Conservation (phyloP, 192 early-diverging fungal species). For the Mortierella antarctica region DNA sequence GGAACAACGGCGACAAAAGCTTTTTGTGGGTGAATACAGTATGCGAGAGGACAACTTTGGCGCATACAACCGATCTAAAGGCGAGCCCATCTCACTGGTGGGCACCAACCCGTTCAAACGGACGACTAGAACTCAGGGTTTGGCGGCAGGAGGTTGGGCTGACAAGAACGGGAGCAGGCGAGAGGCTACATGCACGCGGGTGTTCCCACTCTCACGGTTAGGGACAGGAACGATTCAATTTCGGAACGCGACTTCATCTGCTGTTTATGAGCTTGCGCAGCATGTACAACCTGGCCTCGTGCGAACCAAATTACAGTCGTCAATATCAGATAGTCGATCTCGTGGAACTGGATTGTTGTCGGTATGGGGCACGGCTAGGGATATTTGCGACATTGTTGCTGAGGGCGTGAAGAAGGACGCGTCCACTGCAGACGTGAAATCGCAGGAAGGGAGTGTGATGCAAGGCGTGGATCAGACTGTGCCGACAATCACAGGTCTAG, state of each 20-base stretch:
- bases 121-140: slow-evolving; percentile 20
- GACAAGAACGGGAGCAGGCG: neutral
- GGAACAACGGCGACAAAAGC: slow-evolving; percentile 36
- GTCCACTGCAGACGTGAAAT: neutral
- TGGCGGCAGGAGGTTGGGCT: slow-evolving; percentile 38
- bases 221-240: slow-evolving; percentile 7
- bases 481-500: slow-evolving; percentile 16
- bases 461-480: neutral
- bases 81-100: slow-evolving; percentile 17
- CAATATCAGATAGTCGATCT: neutral
- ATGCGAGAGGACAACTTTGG: slow-evolving; percentile 6
- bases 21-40: slow-evolving; percentile 48
- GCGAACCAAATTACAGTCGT: slow-evolving; percentile 13
- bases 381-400: slow-evolving; percentile 18
- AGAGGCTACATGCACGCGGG: slow-evolving; percentile 2
- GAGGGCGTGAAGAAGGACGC: slow-evolving; percentile 13
- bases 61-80: neutral
- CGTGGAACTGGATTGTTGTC: neutral
- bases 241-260: slow-evolving; percentile 19
- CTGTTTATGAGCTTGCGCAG: slow-evolving; percentile 29
- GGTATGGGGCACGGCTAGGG: slow-evolving; percentile 25
- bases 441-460: neutral
- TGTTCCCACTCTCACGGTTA: slow-evolving; percentile 2
- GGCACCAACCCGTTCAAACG: slow-evolving; percentile 47
- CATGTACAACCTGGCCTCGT: slow-evolving; percentile 20